Evolutionary conservation across 2,329 filamentous ascomycete species (phyloP), one percentile per base, ranked within the genome.

Genomic region (Aspergillus tanneri): DNA sequence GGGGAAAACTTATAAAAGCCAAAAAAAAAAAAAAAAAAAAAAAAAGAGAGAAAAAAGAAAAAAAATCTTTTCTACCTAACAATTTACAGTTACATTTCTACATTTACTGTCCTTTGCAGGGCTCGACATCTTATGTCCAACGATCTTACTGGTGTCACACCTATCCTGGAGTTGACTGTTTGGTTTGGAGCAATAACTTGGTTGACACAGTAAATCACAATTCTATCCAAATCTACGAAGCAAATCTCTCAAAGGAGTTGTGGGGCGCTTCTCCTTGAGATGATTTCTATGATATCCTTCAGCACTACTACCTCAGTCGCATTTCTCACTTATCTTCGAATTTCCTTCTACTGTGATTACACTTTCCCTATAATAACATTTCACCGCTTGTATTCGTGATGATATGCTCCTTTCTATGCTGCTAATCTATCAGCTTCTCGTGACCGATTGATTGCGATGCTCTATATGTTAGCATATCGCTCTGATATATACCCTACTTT

Each of bases 401-500:
- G 23, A 42, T 37, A 16, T 34, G 35, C 42, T 40, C 16, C 28
- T 45, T 28, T n/a, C n/a, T n/a, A 34, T 34, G 30, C 4, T 8
- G 11, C 30, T 16, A 34, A 10, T 16, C 14, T 14, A 43, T 41
- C 27, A 36, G 30, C 49, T 32, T 34, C 22, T 47, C 28, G 38
- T 47, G 41, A 47, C 36, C 28, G 28, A 43, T 46, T 44, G 30
- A 35, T 34, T 43, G 30, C 43, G 28, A 50, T 52, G 47, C 47
- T 51, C 49, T 52, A 52, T 55, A 50, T 56, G 52, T 46, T 50
- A 48, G 47, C 44, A 52, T 49, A 41, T 50, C 50, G 53, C 52
- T 50, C 54, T 55, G 55, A 55, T 60, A 60, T 61, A 61, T 61
- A 61, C 57, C 57, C 56, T 50, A 47, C 49, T 59, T 59, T 55